These are phyloP conservation scores for Globisporangium paroecandrum DNA, from an alignment of 352 stramenopile genomes.

Conservation along the genomic window DNA sequence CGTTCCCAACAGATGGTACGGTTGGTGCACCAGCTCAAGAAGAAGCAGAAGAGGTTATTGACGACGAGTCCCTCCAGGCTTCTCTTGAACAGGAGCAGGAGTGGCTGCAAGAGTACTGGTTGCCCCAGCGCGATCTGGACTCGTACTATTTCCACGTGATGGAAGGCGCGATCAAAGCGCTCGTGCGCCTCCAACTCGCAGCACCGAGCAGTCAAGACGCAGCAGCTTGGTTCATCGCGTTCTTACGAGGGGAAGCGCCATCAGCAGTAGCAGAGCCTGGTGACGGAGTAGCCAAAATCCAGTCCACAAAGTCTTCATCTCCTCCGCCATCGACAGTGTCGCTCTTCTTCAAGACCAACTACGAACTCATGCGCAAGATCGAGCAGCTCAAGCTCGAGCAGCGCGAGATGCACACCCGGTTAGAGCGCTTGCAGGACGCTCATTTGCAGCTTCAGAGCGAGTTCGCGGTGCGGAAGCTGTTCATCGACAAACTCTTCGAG, in stretches of 20 bases:
- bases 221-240: slow-evolving; percentile 44
- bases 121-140: slow-evolving; percentile 39
- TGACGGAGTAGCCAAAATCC: no score
- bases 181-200: slow-evolving; percentile 43
- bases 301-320: neutral
- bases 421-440: slow-evolving; percentile 26
- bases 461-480: slow-evolving; percentile 38
- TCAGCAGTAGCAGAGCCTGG: neutral
- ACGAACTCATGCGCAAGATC: slow-evolving; percentile 53
- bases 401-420: slow-evolving; percentile 30
- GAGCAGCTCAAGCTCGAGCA: slow-evolving; percentile 46
- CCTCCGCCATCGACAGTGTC: slow-evolving; percentile 6
- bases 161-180: slow-evolving; percentile 29
- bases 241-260: slow-evolving; percentile 19
- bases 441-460: slow-evolving; percentile 32
- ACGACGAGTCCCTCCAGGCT: neutral
- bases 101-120: slow-evolving; percentile 19
- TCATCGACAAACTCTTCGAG: slow-evolving; percentile 50
- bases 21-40: slow-evolving; percentile 3
- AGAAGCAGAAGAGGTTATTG: neutral
- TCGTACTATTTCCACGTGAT: slow-evolving; percentile 43
- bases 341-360: slow-evolving; percentile 58
- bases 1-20: slow-evolving; percentile 20
- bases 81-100: neutral
- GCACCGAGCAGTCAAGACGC: slow-evolving; percentile 27